Percentiles rank a stretch among this genome's conserved stretches.
These are phyloP conservation scores for Halophytophthora batemanensis DNA, from an alignment of 352 stramenopile species.

Conservation along the genomic window DNA sequence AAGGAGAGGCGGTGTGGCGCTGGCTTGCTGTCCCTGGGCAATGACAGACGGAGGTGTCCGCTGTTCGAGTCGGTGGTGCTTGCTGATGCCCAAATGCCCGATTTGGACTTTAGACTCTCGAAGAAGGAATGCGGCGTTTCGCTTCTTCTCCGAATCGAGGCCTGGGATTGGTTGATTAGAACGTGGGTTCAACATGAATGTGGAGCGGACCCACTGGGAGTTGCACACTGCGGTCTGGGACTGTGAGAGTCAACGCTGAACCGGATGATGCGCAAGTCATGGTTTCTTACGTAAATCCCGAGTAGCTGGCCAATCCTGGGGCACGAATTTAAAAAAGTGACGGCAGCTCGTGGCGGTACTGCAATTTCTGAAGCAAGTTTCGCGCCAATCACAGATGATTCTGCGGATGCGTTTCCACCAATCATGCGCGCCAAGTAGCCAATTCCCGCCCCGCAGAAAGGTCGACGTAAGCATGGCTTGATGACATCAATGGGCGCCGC, in stretches of 20 bases:
- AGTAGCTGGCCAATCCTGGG: no score
- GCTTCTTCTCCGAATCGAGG: slow-evolving; percentile 19
- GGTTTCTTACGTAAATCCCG: no score
- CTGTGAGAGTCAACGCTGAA: slow-evolving; percentile 3
- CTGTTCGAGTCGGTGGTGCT: no score
- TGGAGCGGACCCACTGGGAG: slow-evolving; percentile 5
- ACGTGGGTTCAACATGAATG: slow-evolving; percentile 10
- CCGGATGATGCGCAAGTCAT: no score
- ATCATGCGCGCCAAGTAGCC: no score
- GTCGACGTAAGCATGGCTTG: no score
- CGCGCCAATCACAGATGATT: no score
- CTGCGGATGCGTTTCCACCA: no score
- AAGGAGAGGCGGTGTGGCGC: background rate
- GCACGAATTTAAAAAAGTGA: slow-evolving; percentile 8
- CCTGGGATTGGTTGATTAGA: slow-evolving; percentile 7
- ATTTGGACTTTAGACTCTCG: slow-evolving; percentile 3
- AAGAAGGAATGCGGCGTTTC: slow-evolving; percentile 6
- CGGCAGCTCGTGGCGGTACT: background rate
- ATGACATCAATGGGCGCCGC: background rate
- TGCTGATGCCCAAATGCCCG: no score
- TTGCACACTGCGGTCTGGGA: slow-evolving; percentile 1
- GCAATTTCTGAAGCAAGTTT: background rate
- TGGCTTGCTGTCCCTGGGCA: no score
- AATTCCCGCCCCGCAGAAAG: no score
- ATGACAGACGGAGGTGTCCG: no score